Percentiles rank a stretch among this genome's conserved stretches.
phyloP scores from a whole-genome alignment of 768 basidiomycete species.

The Lactarius hatsudake region DNA sequence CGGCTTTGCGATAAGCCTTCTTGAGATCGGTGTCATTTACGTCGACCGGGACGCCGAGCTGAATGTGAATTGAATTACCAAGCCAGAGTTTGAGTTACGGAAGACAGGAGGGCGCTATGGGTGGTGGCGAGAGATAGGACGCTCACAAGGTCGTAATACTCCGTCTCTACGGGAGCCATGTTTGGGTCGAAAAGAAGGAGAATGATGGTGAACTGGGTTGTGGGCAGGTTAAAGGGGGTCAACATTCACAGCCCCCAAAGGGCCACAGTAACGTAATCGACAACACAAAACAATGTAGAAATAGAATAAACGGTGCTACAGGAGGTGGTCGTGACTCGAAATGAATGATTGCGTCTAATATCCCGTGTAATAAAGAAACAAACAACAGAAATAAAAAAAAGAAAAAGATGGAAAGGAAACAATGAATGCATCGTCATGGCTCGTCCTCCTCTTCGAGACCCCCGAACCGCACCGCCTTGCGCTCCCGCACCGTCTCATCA shows the following conservation, averaged over 20 bases:
- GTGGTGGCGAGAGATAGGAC: neutral
- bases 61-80: constrained; percentile 11
- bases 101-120: constrained; percentile 36
- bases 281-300: neutral
- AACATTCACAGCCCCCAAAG: neutral
- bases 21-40: constrained; percentile 81
- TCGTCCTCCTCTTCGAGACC: constrained; percentile 13
- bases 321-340: neutral
- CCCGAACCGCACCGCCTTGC: constrained; percentile 25
- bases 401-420: no score
- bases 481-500: constrained; percentile 5
- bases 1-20: constrained; percentile 92
- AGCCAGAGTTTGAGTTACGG: constrained; percentile 10
- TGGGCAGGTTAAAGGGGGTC: neutral
- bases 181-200: neutral
- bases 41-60: constrained; percentile 73
- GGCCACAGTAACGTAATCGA: constrained; percentile 6
- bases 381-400: constrained; percentile 29
- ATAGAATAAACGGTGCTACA: neutral
- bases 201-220: neutral
- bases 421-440: neutral
- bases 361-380: neutral
- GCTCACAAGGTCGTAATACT: constrained; percentile 75
- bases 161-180: constrained; percentile 89
- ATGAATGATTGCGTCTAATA: constrained; percentile 1